Evolutionary conservation across 306 rosid species (phyloP).

Genomic region (Prunus dulcis): DNA sequence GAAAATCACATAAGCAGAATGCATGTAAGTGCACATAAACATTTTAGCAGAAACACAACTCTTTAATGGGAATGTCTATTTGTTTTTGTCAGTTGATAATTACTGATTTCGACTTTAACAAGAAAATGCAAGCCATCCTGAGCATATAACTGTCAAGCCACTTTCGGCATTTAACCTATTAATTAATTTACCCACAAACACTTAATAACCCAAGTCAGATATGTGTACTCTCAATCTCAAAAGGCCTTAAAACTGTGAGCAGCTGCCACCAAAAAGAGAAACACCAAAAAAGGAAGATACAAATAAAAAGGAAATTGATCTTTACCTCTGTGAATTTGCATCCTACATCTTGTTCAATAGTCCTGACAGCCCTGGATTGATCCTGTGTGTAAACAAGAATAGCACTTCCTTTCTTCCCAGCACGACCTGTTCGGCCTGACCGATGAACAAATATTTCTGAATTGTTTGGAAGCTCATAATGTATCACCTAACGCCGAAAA

Average conservation of each 20-base stretch:
- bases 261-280: conserved; percentile 3
- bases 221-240: not conserved
- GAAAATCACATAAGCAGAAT: not conserved
- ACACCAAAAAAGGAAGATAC: not conserved
- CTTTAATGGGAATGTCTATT: not conserved
- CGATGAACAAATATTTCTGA: conserved; percentile 99
- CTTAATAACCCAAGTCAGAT: not conserved
- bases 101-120: not conserved
- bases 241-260: conserved; percentile 7
- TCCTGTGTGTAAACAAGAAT: conserved; percentile 66
- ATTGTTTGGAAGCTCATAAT: conserved; percentile 86
- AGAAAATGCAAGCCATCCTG: not conserved
- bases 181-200: not conserved
- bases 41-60: no score
- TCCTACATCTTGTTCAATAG: conserved; percentile 89
- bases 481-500: conserved; percentile 54
- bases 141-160: not conserved
- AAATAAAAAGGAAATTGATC: conserved; percentile 14
- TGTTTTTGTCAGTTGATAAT: not conserved
- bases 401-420: conserved; percentile 94
- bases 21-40: not conserved
- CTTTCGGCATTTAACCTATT: not conserved
- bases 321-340: conserved; percentile 79
- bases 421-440: conserved; percentile 98
- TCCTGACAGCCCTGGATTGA: conserved; percentile 61